Conservation (phyloP, 257 asterid species). For the Perilla frutescens region DNA sequence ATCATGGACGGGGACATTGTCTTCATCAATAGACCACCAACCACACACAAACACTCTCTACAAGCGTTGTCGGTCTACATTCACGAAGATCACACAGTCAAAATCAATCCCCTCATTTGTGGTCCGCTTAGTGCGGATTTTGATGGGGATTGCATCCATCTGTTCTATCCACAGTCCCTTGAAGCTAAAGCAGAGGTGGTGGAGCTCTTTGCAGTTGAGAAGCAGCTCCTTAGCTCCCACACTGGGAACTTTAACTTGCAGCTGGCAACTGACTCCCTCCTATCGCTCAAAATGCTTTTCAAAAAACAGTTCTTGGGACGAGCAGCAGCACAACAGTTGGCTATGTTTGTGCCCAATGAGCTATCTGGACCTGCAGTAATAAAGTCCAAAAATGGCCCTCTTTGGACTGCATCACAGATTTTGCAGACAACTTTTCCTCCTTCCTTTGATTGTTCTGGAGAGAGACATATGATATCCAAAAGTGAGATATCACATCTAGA, state of each 20-base stretch:
- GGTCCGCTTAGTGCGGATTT: slow-evolving; percentile 97
- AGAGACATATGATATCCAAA: slow-evolving; percentile 55
- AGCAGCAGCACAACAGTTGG: slow-evolving; percentile 75
- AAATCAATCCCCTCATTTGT: slow-evolving; percentile 93
- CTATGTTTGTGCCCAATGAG: slow-evolving; percentile 67
- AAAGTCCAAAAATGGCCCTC: slow-evolving; percentile 61
- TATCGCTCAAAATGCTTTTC: slow-evolving; percentile 74
- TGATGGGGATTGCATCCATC: slow-evolving; percentile 92
- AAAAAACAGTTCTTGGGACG: slow-evolving; percentile 51
- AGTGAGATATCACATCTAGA: slow-evolving; percentile 68
- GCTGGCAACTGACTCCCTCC: slow-evolving; percentile 75
- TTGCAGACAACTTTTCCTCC: slow-evolving; percentile 76
- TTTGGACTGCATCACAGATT: slow-evolving; percentile 86
- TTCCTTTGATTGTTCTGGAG: slow-evolving; percentile 73
- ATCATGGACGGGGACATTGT: slow-evolving; percentile 97
- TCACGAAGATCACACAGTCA: slow-evolving; percentile 91
- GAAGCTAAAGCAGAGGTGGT: slow-evolving; percentile 95
- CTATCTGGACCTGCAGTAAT: slow-evolving; percentile 66
- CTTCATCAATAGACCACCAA: slow-evolving; percentile 94
- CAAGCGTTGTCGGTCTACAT: slow-evolving; percentile 86
- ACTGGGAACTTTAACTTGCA: slow-evolving; percentile 96
- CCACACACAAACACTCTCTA: slow-evolving; percentile 95
- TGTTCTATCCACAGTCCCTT: slow-evolving; percentile 93
- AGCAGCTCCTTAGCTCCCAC: slow-evolving; percentile 94
- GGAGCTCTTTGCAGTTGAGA: slow-evolving; percentile 95